These are phyloP conservation scores for Dothistroma septosporum DNA, from an alignment of 2,329 filamentous ascomycete species.

Conservation along the genomic window DNA sequence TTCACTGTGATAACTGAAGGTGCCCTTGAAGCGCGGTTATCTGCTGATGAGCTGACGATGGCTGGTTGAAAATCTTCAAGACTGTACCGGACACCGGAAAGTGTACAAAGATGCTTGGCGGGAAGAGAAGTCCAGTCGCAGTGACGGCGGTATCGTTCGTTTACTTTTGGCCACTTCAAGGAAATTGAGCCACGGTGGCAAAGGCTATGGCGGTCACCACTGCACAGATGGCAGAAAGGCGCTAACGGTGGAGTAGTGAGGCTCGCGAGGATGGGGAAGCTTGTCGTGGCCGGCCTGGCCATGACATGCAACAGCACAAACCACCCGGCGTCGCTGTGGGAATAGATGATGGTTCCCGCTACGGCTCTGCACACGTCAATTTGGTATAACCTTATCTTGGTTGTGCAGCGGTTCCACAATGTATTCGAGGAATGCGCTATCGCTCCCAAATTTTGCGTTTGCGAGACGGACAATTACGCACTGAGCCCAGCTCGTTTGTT, in stretches of 20 bases:
- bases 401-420: no score
- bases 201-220: conserved; percentile 68
- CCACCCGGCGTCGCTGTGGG: conserved; percentile 39
- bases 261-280: conserved; percentile 74
- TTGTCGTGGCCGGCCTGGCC: conserved; percentile 67
- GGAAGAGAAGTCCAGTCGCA: conserved; percentile 69
- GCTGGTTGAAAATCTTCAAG: conserved; percentile 19
- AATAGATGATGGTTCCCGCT: conserved; percentile 55
- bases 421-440: no score
- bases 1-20: conserved; percentile 13
- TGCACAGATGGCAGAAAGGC: conserved; percentile 75
- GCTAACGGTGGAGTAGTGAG: conserved; percentile 76
- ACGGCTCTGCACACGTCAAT: conserved; percentile 66
- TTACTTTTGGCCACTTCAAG: conserved; percentile 45
- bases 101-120: conserved; percentile 80
- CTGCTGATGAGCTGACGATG: conserved; percentile 6
- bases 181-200: conserved; percentile 72
- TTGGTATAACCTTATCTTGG: no score
- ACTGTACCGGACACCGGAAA: conserved; percentile 57
- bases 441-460: no score
- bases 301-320: conserved; percentile 62
- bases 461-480: no score
- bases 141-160: conserved; percentile 55
- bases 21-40: conserved; percentile 2
- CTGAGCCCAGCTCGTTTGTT: no score